Conservation (phyloP, 169 alveolate species). For the Eimeria sp. region DNA sequence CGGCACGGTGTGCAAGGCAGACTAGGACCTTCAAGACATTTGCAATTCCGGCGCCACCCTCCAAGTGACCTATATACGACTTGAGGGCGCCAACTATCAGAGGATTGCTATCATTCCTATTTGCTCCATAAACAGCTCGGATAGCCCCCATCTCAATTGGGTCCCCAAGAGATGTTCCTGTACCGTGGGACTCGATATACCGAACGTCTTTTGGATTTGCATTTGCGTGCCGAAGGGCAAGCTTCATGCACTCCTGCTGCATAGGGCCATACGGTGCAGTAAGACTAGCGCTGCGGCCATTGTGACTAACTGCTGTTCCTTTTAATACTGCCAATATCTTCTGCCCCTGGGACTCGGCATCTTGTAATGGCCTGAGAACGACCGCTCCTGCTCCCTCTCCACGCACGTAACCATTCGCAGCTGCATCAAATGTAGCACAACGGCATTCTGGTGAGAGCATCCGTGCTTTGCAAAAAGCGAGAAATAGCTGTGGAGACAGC, state of each 20-base stretch:
- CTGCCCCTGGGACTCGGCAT: background rate
- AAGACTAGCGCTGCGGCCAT: slow-evolving; percentile 86
- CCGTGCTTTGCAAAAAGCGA: slow-evolving; percentile 83
- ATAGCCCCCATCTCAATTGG: slow-evolving; percentile 88
- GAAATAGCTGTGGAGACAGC: slow-evolving; percentile 77
- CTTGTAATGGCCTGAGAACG: slow-evolving; percentile 44
- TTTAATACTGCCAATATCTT: slow-evolving; percentile 72
- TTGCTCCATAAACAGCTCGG: slow-evolving; percentile 82
- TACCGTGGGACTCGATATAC: slow-evolving; percentile 87
- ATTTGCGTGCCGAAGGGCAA: slow-evolving; percentile 77
- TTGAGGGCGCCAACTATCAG: slow-evolving; percentile 84
- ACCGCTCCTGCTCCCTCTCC: slow-evolving; percentile 89
- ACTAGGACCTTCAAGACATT: slow-evolving; percentile 70
- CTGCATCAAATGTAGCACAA: slow-evolving; percentile 87
- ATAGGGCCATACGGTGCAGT: slow-evolving; percentile 90
- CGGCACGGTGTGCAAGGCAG: background rate
- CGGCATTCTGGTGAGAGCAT: slow-evolving; percentile 86
- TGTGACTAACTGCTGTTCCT: slow-evolving; percentile 87
- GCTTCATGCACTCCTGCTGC: slow-evolving; percentile 85
- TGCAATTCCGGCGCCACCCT: slow-evolving; percentile 80
- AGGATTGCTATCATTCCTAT: slow-evolving; percentile 32
- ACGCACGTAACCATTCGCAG: slow-evolving; percentile 88
- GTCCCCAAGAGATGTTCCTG: slow-evolving; percentile 89
- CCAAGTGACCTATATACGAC: background rate
- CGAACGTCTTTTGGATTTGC: slow-evolving; percentile 38